Conservation (phyloP, 1,284 basidiomycete species). For the Termitomyces sp. region DNA sequence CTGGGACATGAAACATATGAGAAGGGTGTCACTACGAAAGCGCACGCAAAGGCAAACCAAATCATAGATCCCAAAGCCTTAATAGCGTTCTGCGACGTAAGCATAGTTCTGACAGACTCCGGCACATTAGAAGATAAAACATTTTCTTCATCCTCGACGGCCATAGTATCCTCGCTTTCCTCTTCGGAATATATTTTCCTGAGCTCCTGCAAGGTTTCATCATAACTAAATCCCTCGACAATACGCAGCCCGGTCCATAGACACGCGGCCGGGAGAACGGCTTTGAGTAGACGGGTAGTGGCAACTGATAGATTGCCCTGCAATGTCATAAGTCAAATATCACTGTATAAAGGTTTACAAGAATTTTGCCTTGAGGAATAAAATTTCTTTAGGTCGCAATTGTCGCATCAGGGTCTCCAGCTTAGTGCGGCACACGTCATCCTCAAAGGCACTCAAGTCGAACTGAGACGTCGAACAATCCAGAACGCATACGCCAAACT, state of each 20-base stretch:
- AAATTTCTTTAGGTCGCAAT: constrained; percentile 86
- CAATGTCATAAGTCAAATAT: constrained; percentile 6
- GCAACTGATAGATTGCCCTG: constrained; percentile 81
- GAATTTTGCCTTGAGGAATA: constrained; percentile 78
- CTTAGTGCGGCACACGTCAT: constrained; percentile 89
- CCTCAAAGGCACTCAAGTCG: constrained; percentile 84
- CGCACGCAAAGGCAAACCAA: constrained; percentile 45
- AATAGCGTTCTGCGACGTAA: constrained; percentile 62
- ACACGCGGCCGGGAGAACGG: constrained; percentile 72
- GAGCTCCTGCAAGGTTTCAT: constrained; percentile 69
- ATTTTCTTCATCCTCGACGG: constrained; percentile 36
- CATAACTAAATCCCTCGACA: constrained; percentile 76
- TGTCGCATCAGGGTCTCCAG: constrained; percentile 94
- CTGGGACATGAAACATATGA: constrained; percentile 29
- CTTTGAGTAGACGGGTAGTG: constrained; percentile 78
- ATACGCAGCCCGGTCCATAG: constrained; percentile 84
- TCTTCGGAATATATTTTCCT: constrained; percentile 60
- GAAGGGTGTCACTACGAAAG: background rate
- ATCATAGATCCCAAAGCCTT: constrained; percentile 86
- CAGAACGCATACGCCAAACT: constrained; percentile 90
- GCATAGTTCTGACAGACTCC: constrained; percentile 69
- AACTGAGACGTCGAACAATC: constrained; percentile 98
- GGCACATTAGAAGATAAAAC: constrained; percentile 58
- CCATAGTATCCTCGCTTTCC: constrained; percentile 40
- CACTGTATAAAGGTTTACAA: background rate